Percentiles rank a stretch among this genome's conserved stretches.
These are phyloP conservation scores for Populus davidiana DNA, from an alignment of 345 rosid species.

Conservation along the genomic window DNA sequence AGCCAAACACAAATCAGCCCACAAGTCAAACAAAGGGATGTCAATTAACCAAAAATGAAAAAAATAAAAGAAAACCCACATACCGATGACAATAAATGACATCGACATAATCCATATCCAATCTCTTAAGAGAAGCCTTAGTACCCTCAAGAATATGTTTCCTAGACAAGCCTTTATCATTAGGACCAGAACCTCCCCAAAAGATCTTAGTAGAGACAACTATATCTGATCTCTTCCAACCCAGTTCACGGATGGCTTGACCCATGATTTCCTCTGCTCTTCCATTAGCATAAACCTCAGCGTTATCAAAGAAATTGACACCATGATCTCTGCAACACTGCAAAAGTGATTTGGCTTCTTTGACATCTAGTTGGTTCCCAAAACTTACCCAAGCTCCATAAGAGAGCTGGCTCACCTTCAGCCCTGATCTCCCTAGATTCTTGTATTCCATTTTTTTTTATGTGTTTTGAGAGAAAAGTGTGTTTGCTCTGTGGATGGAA, in stretches of 20 bases:
- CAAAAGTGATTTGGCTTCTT: slow-evolving; percentile 85
- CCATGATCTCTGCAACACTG: slow-evolving; percentile 90
- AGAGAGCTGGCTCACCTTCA: slow-evolving; percentile 87
- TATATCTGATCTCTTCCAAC: slow-evolving; percentile 91
- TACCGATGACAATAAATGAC: slow-evolving; percentile 81
- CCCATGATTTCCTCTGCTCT: slow-evolving; percentile 99
- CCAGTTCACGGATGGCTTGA: slow-evolving; percentile 93
- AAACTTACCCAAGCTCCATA: slow-evolving; percentile 95
- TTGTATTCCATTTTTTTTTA: slow-evolving; percentile 69
- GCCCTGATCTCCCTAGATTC: slow-evolving; percentile 81
- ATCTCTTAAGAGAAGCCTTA: slow-evolving; percentile 81
- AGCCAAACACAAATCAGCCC: background rate
- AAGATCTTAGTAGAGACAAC: slow-evolving; percentile 95
- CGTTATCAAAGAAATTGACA: slow-evolving; percentile 98
- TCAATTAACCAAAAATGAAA: background rate
- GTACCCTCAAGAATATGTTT: slow-evolving; percentile 95
- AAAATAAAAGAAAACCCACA: background rate
- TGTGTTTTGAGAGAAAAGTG: background rate
- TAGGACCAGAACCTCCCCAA: slow-evolving; percentile 98
- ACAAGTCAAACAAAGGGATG: background rate
- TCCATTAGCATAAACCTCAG: slow-evolving; percentile 96
- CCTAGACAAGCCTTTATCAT: slow-evolving; percentile 84
- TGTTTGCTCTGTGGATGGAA: too few species aligned
- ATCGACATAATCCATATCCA: slow-evolving; percentile 92
- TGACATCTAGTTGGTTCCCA: slow-evolving; percentile 95